Percentiles rank a stretch among this genome's conserved stretches.
Conservation (phyloP, 768 basidiomycete genomes). For the Ramaria rubella region DNA sequence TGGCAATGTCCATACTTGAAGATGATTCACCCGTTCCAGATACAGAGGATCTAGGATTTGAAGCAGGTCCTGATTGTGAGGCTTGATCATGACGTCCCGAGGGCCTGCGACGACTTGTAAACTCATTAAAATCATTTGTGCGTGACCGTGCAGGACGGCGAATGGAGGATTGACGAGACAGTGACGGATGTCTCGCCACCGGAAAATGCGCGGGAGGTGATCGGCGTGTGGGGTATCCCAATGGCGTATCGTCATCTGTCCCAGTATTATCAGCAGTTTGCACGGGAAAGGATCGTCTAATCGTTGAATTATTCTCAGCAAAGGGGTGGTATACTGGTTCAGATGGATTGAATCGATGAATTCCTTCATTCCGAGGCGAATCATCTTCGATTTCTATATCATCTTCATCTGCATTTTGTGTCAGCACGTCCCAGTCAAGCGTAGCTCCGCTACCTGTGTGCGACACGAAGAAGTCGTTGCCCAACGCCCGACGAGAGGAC, state of each 20-base stretch:
- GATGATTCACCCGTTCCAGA: conserved; percentile 3
- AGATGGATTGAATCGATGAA: neutral
- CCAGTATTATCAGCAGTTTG: conserved; percentile 1
- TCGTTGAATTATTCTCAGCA: neutral
- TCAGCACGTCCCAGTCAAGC: conserved; percentile 2
- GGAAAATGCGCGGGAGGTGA: conserved; percentile 1
- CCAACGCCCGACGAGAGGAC: neutral
- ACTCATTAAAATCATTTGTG: conserved; percentile 65
- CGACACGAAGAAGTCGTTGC: conserved; percentile 5
- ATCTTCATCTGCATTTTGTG: neutral
- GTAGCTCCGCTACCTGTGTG: neutral
- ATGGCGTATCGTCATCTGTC: conserved; percentile 5
- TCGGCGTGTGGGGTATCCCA: conserved; percentile 2
- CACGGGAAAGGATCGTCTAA: conserved; percentile 2
- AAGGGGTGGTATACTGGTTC: conserved; percentile 1
- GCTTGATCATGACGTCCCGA: conserved; percentile 30
- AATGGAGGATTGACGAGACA: conserved; percentile 54
- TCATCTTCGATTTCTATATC: conserved; percentile 6
- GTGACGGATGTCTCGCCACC: conserved; percentile 17
- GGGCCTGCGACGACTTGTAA: conserved; percentile 58
- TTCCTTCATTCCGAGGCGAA: neutral
- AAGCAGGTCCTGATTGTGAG: conserved; percentile 9
- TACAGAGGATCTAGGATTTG: conserved; percentile 10
- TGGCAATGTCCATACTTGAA: conserved; percentile 11
- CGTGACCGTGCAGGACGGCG: conserved; percentile 51